phyloP scores from a whole-genome alignment of 306 rosid species.

The Cyclanthera cordifolia region DNA sequence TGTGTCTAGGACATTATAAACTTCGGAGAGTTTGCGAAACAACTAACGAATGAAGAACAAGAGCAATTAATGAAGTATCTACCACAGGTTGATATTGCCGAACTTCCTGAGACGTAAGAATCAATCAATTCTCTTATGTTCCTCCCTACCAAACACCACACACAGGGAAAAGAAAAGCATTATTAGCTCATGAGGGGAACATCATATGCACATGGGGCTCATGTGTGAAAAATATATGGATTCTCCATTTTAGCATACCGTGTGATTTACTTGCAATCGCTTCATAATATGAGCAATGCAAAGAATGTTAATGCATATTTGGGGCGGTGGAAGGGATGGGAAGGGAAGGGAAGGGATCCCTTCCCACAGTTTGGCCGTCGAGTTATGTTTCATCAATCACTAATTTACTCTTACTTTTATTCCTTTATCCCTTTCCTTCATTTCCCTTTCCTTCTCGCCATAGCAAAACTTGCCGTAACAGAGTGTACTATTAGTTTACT shows the following conservation, averaged over 20 bases:
- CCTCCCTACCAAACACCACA: background rate
- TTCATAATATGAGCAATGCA: background rate
- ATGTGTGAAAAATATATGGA: background rate
- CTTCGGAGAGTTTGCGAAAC: slow-evolving; percentile 62
- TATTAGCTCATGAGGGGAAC: background rate
- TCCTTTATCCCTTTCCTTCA: too few species aligned
- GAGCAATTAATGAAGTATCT: slow-evolving; percentile 67
- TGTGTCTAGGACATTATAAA: slow-evolving; percentile 53
- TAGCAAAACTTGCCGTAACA: too few species aligned
- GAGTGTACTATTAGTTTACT: background rate
- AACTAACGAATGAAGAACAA: slow-evolving; percentile 80
- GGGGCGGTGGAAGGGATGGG: too few species aligned
- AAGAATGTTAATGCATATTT: background rate
- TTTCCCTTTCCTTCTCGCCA: too few species aligned
- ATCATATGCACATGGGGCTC: background rate
- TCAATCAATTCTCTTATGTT: slow-evolving; percentile 9
- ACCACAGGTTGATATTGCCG: slow-evolving; percentile 54
- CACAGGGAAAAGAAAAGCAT: background rate
- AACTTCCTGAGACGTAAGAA: slow-evolving; percentile 70
- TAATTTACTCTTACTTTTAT: too few species aligned
- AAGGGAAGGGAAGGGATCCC: too few species aligned
- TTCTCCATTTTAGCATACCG: background rate
- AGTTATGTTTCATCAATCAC: too few species aligned
- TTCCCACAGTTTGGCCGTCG: too few species aligned
- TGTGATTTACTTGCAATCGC: background rate